phyloP scores from a whole-genome alignment of 257 asterid species.

The Craterostigma plantagineum region DNA sequence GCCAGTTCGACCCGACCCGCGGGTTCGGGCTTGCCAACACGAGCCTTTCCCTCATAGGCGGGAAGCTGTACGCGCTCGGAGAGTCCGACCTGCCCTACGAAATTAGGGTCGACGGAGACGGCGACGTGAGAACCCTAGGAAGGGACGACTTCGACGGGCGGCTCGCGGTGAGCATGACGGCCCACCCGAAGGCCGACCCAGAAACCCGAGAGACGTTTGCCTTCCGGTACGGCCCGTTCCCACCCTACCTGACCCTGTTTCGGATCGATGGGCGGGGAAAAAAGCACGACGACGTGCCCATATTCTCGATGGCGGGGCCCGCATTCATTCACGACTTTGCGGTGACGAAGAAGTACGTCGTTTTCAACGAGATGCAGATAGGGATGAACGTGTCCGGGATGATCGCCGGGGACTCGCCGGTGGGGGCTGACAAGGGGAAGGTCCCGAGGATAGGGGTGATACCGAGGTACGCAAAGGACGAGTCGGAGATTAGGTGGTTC shows the following conservation, averaged over 20 bases:
- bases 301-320: constrained; percentile 51
- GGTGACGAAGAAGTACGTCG: constrained; percentile 41
- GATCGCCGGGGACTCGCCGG: constrained; percentile 37
- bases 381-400: constrained; percentile 41
- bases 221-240: constrained; percentile 51
- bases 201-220: constrained; percentile 53
- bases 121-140: constrained; percentile 46
- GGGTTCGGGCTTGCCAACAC: constrained; percentile 67
- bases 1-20: constrained; percentile 27
- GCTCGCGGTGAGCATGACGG: constrained; percentile 46
- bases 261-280: constrained; percentile 19
- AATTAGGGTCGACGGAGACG: constrained; percentile 18
- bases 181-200: constrained; percentile 57
- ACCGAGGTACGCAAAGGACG: constrained; percentile 21
- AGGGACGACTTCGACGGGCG: constrained; percentile 48
- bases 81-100: constrained; percentile 67
- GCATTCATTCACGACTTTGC: constrained; percentile 65
- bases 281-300: constrained; percentile 45
- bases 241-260: constrained; percentile 49
- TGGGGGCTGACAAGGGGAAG: constrained; percentile 30
- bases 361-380: constrained; percentile 49
- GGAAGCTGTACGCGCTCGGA: constrained; percentile 44
- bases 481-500: constrained; percentile 22
- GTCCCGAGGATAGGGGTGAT: constrained; percentile 27
- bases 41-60: constrained; percentile 39